These are phyloP conservation scores for Amauroascus niger DNA, from an alignment of 2,329 filamentous ascomycete genomes.

Conservation along the genomic window DNA sequence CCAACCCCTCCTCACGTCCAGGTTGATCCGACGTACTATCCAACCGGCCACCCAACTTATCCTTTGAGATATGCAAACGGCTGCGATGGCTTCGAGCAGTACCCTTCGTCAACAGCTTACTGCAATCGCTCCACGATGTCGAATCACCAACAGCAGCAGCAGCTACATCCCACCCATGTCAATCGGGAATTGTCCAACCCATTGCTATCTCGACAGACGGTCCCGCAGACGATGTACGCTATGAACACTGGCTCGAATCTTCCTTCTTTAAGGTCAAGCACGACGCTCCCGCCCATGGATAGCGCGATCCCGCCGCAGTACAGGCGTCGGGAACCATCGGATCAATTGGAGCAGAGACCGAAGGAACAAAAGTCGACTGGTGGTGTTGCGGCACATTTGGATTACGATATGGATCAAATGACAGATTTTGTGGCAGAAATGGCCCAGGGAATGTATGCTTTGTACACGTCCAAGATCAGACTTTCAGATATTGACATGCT, in stretches of 20 bases:
- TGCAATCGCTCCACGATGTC: conserved; percentile 30
- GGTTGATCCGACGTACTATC: conserved; percentile 32
- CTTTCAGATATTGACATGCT: conserved; percentile 54
- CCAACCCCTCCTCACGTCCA: conserved; percentile 36
- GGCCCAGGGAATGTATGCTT: conserved; percentile 61
- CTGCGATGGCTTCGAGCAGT: conserved; percentile 40
- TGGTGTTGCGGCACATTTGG: conserved; percentile 84
- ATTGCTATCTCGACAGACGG: conserved; percentile 22
- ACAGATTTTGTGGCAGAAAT: conserved; percentile 90
- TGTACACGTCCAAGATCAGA: conserved; percentile 46
- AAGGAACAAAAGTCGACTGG: conserved; percentile 63
- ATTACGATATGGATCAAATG: conserved; percentile 96
- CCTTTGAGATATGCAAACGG: conserved; percentile 37
- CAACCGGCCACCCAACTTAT: conserved; percentile 29
- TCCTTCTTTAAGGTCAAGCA: conserved; percentile 34
- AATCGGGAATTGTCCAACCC: conserved; percentile 27
- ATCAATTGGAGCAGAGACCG: conserved; percentile 20
- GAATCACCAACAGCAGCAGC: conserved; percentile 25
- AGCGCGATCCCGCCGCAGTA: conserved; percentile 35
- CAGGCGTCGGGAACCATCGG: conserved; percentile 29
- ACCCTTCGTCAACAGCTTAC: conserved; percentile 30
- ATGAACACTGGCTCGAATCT: conserved; percentile 29
- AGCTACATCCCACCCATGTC: conserved; percentile 25
- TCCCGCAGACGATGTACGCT: conserved; percentile 29
- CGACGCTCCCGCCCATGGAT: conserved; percentile 35